These are phyloP conservation scores for Eucalyptus coolabah DNA, from an alignment of 345 rosid genomes.

Conservation along the genomic window DNA sequence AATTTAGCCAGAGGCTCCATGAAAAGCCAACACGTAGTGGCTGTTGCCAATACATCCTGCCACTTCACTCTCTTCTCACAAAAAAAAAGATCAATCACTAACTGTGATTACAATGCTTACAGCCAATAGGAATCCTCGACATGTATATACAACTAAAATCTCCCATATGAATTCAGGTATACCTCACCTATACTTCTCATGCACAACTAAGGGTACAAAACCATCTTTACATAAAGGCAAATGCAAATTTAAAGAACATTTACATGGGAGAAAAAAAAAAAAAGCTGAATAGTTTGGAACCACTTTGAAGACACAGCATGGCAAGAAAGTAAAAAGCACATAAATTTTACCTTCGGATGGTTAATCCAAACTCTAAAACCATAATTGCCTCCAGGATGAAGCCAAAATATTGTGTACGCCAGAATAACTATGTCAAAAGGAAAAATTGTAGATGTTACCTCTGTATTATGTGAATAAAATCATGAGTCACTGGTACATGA, in stretches of 20 bases:
- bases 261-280: background rate
- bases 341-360: constrained; percentile 52
- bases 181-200: background rate
- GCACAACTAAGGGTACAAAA: background rate
- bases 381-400: constrained; percentile 81
- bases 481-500: background rate
- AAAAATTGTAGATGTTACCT: background rate
- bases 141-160: background rate
- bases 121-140: background rate
- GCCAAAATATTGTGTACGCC: constrained; percentile 63
- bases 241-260: background rate
- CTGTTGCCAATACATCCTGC: background rate
- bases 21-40: background rate
- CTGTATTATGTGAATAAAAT: background rate
- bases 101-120: background rate
- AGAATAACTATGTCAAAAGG: constrained; percentile 42
- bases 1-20: background rate
- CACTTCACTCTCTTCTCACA: background rate
- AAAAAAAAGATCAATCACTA: background rate
- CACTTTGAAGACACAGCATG: background rate
- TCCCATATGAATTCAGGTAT: background rate
- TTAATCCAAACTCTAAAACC: constrained; percentile 90
- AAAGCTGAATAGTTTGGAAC: background rate
- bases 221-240: background rate
- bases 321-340: background rate